Evolutionary conservation across 768 basidiomycete species (phyloP).

Genomic region (Russula dissimulans): DNA sequence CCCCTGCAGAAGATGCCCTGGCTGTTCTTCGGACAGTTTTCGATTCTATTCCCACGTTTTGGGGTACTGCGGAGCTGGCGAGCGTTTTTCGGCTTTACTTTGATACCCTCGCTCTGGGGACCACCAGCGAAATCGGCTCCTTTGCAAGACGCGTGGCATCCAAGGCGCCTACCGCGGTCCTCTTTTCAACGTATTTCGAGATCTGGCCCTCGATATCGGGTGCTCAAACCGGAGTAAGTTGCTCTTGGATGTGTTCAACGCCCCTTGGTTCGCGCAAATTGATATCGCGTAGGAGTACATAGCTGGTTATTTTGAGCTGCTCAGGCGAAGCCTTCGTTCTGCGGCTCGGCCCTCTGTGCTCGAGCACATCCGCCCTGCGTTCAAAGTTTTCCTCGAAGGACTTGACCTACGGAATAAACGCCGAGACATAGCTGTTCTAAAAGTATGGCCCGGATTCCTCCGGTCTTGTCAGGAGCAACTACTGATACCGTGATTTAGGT

Average conservation of each 20-base stretch:
- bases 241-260: background rate
- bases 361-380: slow-evolving; percentile 14
- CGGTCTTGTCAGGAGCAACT: background rate
- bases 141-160: slow-evolving; percentile 63
- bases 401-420: slow-evolving; percentile 14
- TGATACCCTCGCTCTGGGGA: slow-evolving; percentile 31
- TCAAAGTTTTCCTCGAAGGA: slow-evolving; percentile 18
- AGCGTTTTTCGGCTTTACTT: slow-evolving; percentile 50
- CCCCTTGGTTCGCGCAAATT: background rate
- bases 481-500: slow-evolving; percentile 31
- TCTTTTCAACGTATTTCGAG: slow-evolving; percentile 56
- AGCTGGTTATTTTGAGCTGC: slow-evolving; percentile 14
- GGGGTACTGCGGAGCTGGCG: slow-evolving; percentile 50
- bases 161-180: slow-evolving; percentile 52
- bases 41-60: slow-evolving; percentile 73
- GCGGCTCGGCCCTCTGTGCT: slow-evolving; percentile 10
- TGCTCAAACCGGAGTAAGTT: slow-evolving; percentile 22
- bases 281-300: slow-evolving; percentile 2
- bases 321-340: slow-evolving; percentile 14
- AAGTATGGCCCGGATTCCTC: slow-evolving; percentile 22
- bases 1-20: slow-evolving; percentile 31
- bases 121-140: slow-evolving; percentile 26
- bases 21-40: slow-evolving; percentile 61
- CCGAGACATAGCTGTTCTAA: background rate
- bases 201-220: slow-evolving; percentile 41